Base-by-base conservation (phyloP, 1,139 yeast species). In the Maudiozyma humilis region DNA sequence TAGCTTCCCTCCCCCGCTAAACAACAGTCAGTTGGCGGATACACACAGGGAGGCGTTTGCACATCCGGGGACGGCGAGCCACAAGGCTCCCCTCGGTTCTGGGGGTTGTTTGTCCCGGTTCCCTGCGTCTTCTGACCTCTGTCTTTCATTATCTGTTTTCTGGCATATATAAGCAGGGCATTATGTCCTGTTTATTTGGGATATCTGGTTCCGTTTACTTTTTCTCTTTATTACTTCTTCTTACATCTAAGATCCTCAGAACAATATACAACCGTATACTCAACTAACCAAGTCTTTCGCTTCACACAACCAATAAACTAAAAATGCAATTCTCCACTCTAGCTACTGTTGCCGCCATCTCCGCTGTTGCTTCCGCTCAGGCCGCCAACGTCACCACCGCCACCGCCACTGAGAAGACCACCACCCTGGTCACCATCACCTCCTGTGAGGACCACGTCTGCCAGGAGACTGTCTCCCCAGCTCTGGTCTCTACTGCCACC, bases 371-470 rank as follows among this genome's bases (percentile, higher is more conserved):
- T 51, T 50, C 62, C 35, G 65, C 61, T 18, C 27, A 23, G 27
- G 56, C 56, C 39, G 44, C 60, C 46, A 56, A 62, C 59, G 51
- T 56, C 45, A 62, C 70, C 54, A 56, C 68, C 44, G 63, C 62
- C 40, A 57, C 64, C 16, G 40, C 38, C 32, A 25, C 48, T 51
- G 59, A 39, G 52, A 53, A 38, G 40, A 54, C 47, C 41, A 68
- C 70, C 49, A 65, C 73, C 45, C 62, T 70, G 50, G 65, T 70
- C 47, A 73, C 79, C 57, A 66, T 73, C 64, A 73, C 78, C 49
- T 67, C 73, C 44, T 75, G 80, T 64, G 56, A 49, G 41, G 50
- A 50, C 32, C 54, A 59, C 52, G 57, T 49, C 39, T 62, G 65
- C 53, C 47, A 51, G 43, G 63, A 59, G 50, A 51, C 57, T 32